Evolutionary conservation across 768 basidiomycete genomes (phyloP), one percentile per base, ranked within the genome.

Genomic region (Collybiopsis luxurians): DNA sequence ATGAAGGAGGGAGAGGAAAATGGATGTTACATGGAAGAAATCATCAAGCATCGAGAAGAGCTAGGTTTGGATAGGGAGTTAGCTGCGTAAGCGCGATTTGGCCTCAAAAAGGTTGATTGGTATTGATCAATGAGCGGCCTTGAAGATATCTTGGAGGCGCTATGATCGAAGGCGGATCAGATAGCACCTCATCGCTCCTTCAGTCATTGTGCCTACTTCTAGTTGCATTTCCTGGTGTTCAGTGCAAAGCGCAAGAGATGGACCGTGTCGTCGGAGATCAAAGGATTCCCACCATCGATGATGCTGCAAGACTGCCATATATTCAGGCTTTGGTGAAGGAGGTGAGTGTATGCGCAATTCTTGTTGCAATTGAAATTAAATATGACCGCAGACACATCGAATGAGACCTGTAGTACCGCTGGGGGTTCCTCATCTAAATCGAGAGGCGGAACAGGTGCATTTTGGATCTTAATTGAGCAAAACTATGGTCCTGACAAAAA

Each of bases 1-100:
- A 28, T 72, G 13, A 51, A 51, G 31, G 61, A 57, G 13, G 71
- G 70, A 10, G 45, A 61, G 23, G 60, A 59, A 7, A 69, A 63
- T 36, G 74, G 69, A 1, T 64, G 63, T 44, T 73, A 66, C 49
- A 63, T 73, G 63, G 74, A 75, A 58, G 60, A 66, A 21, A 55
- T 71, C n/a, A 50, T 72, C 9, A 50, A 54, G 30, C 63, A 64
- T n/a, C 53, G 47, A 21, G 51, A 66, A 21, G 63, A 66, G 55
- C 63, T 56, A 26, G 69, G 67, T 2, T 27, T 70, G 56, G 50
- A 55, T 28, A 60, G 67, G 10, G 67, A 71, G 23, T 50, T 64
- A 19, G 42, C 63, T 23, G 63, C 59, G 70, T 71, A 49, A 26
- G 67, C n/a, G n/a, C n/a, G n/a, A n/a, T n/a, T 55, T 21, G 4